Base-by-base conservation (phyloP, 2,329 filamentous ascomycete species). In the Penicillium paneum region DNA sequence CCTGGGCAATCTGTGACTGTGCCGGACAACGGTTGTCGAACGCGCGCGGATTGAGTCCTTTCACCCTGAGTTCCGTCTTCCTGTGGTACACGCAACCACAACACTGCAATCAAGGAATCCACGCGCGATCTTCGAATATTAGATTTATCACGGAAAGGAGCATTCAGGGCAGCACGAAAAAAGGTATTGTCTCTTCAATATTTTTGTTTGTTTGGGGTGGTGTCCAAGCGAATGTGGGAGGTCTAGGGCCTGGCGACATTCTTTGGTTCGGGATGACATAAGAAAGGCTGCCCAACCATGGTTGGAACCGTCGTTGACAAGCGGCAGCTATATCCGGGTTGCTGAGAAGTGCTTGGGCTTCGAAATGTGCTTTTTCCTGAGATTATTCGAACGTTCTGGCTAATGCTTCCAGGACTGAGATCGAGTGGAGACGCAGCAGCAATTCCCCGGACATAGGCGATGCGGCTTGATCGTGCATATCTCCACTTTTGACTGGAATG, bases 401-500 rank as follows among this genome's bases (percentile, higher is more conserved):
- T 53, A 31, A 49, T 38, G 2, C 12, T 35, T 39, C 1, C 21
- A 53, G 44, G n/a, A 48, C 28, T 40, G 28, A 44, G 42, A 49
- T 40, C 45, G 34, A 8, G 50, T 53, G 50, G 50, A 53, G 50
- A 48, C 47, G 13, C 36, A 49, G 13, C 8, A 13, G 21, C 32
- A 31, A 34, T 15, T 15, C 55, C 44, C 38, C 49, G 46, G 45
- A 46, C 55, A 38, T 55, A 57, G 42, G 48, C 56, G 49, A 62
- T 62, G 60, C 60, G 60, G 60, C 58, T 63, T 56, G 52, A 63
- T 62, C 60, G 55, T 53, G 57, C 61, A 62, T 62, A 62, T 62
- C 59, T 49, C 59, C 59, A 59, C 57, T 53, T 64, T 52, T 65
- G 58, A 67, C 62, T 68, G 64, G 63, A 66, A 66, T 68, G 62